These are phyloP conservation scores for Fusarium citri DNA, from an alignment of 2,329 filamentous ascomycete genomes.

Conservation along the genomic window DNA sequence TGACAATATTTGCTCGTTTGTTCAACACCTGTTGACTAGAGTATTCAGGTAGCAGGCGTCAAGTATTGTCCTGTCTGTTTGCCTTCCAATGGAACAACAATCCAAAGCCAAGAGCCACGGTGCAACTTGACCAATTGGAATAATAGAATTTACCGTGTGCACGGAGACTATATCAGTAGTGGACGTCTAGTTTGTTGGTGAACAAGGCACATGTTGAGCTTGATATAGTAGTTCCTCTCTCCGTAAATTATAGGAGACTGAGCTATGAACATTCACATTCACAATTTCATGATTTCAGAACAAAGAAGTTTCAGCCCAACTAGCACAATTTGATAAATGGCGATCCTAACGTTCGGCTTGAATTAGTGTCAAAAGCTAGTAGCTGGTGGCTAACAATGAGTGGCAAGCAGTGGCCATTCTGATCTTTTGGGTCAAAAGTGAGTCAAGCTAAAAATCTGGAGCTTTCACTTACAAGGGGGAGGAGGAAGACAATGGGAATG, in stretches of 20 bases:
- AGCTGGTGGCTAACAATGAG: constrained; percentile 3
- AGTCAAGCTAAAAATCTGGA: constrained; percentile 28
- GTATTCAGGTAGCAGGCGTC: background rate
- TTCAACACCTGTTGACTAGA: background rate
- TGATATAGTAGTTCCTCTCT: background rate
- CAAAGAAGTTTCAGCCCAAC: constrained; percentile 13
- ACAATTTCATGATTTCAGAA: background rate
- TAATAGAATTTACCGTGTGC: constrained; percentile 16
- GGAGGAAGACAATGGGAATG: constrained; percentile 4
- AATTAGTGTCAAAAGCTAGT: constrained; percentile 2
- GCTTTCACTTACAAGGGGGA: background rate
- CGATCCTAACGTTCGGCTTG: constrained; percentile 7
- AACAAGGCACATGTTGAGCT: constrained; percentile 7
- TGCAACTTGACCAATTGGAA: constrained; percentile 26
- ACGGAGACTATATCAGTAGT: background rate
- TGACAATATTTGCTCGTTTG: background rate
- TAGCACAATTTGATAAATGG: background rate
- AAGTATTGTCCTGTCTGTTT: constrained; percentile 9
- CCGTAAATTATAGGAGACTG: background rate
- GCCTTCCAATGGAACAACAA: background rate
- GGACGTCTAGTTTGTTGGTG: constrained; percentile 1
- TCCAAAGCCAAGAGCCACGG: constrained; percentile 7
- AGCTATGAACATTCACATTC: background rate
- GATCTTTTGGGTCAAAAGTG: constrained; percentile 3
- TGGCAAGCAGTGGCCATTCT: constrained; percentile 7